Evolutionary conservation across 75 land plant species (phyloP), one percentile per base, ranked within the genome.

Genomic region (Cunninghamia lanceolata): DNA sequence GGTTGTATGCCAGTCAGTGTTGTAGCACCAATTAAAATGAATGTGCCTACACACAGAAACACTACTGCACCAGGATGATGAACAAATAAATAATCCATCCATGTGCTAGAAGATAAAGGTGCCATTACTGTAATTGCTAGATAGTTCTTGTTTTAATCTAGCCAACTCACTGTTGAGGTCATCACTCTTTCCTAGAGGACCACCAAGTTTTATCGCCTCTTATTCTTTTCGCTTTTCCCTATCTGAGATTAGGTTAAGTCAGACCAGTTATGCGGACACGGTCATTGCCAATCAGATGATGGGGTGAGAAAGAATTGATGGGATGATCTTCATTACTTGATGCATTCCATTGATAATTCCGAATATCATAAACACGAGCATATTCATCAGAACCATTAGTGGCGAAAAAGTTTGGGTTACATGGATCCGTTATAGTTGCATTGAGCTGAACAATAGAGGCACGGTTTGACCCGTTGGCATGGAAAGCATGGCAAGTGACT

Each of bases 171-270:
- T 87, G 82, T 98, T 98, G 82, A 93, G 89, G 83, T 92, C 92
- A 86, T 93, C 91, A 82, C 92, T 89, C 84, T 94, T 96, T 28
- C 98, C 96, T 39, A 96, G 84, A 0, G 99, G 92, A 21, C 97
- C 97, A 71, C 93, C 99, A 77, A 94, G 91, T 85, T 98, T 98
- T 80, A 98, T 92, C 56, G 91, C 90, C 86, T 96, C 98, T 89
- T 98, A 98, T 84, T 98, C 99, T 86, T 98, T 98, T 38, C 99
- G 92, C 91, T 95, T 98, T 89, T 98, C 99, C 85, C 99, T n/a
- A n/a, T n/a, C n/a, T n/a, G n/a, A n/a, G 95, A 4, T 94, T 93
- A 39, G 99, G 96, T 84, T 95, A 95, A n/a, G 96, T 92, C 74
- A 98, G 86, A 54, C 98, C 98, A 59, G 99, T 96, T 85, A 98